Conservation (phyloP, 2,329 filamentous ascomycete species). For the Xylaria sp. region DNA sequence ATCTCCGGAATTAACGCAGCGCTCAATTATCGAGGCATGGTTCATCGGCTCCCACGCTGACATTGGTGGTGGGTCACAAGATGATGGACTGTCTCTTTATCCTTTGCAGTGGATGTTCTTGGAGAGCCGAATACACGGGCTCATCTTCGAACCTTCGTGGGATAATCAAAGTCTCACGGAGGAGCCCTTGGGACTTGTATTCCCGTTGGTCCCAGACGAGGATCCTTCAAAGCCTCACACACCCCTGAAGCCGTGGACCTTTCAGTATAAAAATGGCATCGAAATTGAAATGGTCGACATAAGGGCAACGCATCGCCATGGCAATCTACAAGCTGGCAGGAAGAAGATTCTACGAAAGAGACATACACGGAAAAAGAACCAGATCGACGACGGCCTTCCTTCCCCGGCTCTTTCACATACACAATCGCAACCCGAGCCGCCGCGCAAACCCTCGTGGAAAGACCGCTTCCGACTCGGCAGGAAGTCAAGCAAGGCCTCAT, state of each 20-base stretch:
- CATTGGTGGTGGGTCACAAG: constrained; percentile 50
- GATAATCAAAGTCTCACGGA: constrained; percentile 33
- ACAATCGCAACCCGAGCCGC: constrained; percentile 18
- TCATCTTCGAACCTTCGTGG: constrained; percentile 44
- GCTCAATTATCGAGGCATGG: constrained; percentile 52
- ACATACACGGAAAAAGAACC: constrained; percentile 19
- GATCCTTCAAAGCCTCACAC: constrained; percentile 30
- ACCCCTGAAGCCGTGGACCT: constrained; percentile 37
- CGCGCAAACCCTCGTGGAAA: constrained; percentile 29
- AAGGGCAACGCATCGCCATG: constrained; percentile 39
- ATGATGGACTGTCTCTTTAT: constrained; percentile 54
- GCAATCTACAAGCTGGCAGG: constrained; percentile 39
- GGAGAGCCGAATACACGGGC: constrained; percentile 48
- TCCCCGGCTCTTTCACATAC: constrained; percentile 13
- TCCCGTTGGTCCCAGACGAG: constrained; percentile 30
- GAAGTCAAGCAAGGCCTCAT: constrained; percentile 51
- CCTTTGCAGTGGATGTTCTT: constrained; percentile 56
- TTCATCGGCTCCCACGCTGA: constrained; percentile 54
- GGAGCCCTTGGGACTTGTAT: constrained; percentile 39
- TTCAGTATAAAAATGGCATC: constrained; percentile 42
- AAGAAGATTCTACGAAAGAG: constrained; percentile 35
- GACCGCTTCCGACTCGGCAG: constrained; percentile 31
- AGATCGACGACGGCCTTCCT: constrained; percentile 15
- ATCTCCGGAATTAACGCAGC: constrained; percentile 39
- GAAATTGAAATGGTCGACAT: constrained; percentile 42